Evolutionary conservation across 2,329 filamentous ascomycete genomes (phyloP), one percentile per base, ranked within the genome.

Genomic region (Chlorencoelia australis): DNA sequence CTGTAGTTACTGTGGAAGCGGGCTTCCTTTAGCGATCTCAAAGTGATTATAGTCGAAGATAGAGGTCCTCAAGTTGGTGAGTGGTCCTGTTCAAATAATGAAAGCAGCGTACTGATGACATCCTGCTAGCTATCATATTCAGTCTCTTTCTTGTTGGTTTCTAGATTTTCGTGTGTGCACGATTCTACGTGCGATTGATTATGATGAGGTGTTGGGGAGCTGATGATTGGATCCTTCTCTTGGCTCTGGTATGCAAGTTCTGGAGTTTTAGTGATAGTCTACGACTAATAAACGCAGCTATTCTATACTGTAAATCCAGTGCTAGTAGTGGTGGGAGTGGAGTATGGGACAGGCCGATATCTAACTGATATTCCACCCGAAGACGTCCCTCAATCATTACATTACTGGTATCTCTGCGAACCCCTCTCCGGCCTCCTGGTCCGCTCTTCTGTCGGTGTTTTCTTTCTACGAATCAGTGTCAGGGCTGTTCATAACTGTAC

Each of bases 401-500:
- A 39, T 22, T 47, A 35, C 27, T 74, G 68, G 68, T 74, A 66
- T 57, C 60, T 73, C n/a, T 69, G 67, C 44, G 69, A 73, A 46
- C 55, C 68, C n/a, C 64, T 65, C 43, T 75, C 62, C 4, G 68
- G 61, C 15, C 59, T 63, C 25, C 49, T 66, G 9, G 30, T 49
- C 11, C 46, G 50, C 7, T 27, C 71, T 24, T 65, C 69, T 1
- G 67, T 74, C 34, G 66, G 62, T 4, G 55, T 70, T n/a, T 70
- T 72, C 41, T 62, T 73, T 28, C 62, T 73, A 10, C 65, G 69
- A 33, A 59, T 75, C 14, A 66, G 68, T 1, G 54, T 66, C 21
- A 56, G 61, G 26, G 56, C 49, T 25, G 40, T 57, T n/a, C 68
- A 73, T 37, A 55, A 62, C 24, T 57, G 56, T 46, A 61, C 66